Conservation (phyloP, 768 basidiomycete species). For the Tubosaeta sp. region DNA sequence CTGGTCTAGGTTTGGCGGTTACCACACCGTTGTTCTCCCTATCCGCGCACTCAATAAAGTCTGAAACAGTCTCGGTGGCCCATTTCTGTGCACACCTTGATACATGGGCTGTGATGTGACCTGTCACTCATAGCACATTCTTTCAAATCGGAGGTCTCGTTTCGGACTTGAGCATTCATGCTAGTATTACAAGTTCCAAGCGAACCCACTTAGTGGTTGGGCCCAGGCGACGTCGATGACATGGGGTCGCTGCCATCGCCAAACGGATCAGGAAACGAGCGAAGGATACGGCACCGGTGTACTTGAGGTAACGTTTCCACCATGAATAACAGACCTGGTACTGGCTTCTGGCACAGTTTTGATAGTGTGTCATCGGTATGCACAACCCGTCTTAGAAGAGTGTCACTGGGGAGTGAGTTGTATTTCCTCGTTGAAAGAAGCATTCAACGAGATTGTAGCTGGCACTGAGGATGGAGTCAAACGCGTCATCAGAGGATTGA, state of each 20-base stretch:
- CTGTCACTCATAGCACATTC: conserved; percentile 81
- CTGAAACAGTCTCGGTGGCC: conserved; percentile 78
- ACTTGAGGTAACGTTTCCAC: conserved; percentile 48
- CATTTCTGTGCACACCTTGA: conserved; percentile 81
- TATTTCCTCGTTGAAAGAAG: too few relatives aligned
- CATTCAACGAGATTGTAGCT: too few relatives aligned
- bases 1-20: conserved; percentile 58
- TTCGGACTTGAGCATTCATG: conserved; percentile 72
- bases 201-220: conserved; percentile 33
- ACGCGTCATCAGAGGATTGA: conserved; percentile 73
- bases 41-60: conserved; percentile 75
- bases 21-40: conserved; percentile 85
- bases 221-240: conserved; percentile 56
- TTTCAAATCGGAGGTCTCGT: conserved; percentile 80
- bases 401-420: too few relatives aligned
- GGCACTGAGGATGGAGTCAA: conserved; percentile 80
- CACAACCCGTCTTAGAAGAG: neutral
- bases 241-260: conserved; percentile 68
- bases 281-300: conserved; percentile 71
- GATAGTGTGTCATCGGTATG: conserved; percentile 77
- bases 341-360: conserved; percentile 38
- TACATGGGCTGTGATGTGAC: conserved; percentile 49
- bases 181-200: conserved; percentile 73
- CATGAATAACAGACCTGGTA: neutral
- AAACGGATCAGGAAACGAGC: conserved; percentile 66